phyloP scores from a whole-genome alignment of 106 monocot genomes.

The Dendrobium nobile region DNA sequence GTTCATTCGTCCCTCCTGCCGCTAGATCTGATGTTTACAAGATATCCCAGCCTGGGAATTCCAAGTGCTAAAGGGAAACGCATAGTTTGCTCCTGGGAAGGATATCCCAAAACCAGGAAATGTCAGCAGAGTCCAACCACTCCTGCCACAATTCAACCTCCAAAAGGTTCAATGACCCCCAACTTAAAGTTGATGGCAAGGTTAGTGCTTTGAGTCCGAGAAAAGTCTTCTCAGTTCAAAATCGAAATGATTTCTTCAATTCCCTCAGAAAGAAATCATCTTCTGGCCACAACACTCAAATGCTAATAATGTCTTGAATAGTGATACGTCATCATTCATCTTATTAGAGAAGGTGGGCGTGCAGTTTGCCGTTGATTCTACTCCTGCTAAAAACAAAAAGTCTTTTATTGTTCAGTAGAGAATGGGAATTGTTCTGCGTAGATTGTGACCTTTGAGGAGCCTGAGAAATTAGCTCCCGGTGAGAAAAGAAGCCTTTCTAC shows the following conservation, averaged over 20 bases:
- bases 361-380: background rate
- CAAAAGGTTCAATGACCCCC: constrained; percentile 11
- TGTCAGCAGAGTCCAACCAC: constrained; percentile 22
- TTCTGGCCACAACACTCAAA: background rate
- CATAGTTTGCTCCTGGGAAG: constrained; percentile 33
- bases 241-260: constrained; percentile 62
- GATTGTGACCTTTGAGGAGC: constrained; percentile 9
- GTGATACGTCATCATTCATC: background rate
- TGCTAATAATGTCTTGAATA: constrained; percentile 2
- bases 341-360: background rate
- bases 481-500: constrained; percentile 29
- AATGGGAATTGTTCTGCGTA: constrained; percentile 9
- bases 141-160: constrained; percentile 9
- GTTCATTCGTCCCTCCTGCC: constrained; percentile 18
- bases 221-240: constrained; percentile 31
- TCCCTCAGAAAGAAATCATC: constrained; percentile 35
- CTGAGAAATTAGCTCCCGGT: constrained; percentile 6
- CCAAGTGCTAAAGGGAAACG: constrained; percentile 62
- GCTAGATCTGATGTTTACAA: constrained; percentile 47
- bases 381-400: constrained; percentile 1
- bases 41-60: constrained; percentile 54
- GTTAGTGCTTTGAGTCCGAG: constrained; percentile 13
- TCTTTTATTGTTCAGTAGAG: background rate
- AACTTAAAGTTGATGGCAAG: constrained; percentile 25
- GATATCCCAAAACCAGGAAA: constrained; percentile 15